phyloP scores from a whole-genome alignment of 192 early-diverging fungal species.

The Funneliformis geosporum region DNA sequence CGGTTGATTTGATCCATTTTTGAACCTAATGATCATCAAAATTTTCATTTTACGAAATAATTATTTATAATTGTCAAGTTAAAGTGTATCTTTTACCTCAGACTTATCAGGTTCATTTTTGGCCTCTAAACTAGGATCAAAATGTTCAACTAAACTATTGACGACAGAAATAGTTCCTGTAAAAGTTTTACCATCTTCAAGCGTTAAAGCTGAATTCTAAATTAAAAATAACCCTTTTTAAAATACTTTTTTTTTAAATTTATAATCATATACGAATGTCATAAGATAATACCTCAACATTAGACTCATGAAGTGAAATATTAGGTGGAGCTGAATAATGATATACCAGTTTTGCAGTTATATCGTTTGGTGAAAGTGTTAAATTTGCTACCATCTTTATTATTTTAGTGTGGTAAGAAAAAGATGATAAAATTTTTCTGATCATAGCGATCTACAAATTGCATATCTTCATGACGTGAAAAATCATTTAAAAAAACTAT shows the following conservation, averaged over 20 bases:
- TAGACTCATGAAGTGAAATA: neutral
- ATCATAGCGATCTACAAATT: too few relatives aligned
- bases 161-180: neutral
- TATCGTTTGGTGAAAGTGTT: neutral
- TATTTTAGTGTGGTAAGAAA: neutral
- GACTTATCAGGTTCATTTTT: neutral
- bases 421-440: neutral
- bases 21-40: neutral
- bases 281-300: neutral
- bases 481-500: too few relatives aligned
- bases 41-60: neutral
- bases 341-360: neutral
- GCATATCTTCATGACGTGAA: too few relatives aligned
- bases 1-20: conserved; percentile 6
- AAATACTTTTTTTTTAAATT: neutral
- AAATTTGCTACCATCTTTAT: neutral
- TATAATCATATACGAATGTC: neutral
- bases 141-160: neutral
- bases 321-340: neutral
- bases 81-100: neutral
- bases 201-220: neutral
- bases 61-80: neutral
- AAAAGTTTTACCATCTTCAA: neutral
- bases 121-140: neutral
- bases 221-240: neutral